A percentile compares a stretch with the other conserved stretches of the same genome.
Evolutionary conservation across 1,284 basidiomycete genomes (phyloP).

Genomic region (Cutaneotrichosporon dermatis): DNA sequence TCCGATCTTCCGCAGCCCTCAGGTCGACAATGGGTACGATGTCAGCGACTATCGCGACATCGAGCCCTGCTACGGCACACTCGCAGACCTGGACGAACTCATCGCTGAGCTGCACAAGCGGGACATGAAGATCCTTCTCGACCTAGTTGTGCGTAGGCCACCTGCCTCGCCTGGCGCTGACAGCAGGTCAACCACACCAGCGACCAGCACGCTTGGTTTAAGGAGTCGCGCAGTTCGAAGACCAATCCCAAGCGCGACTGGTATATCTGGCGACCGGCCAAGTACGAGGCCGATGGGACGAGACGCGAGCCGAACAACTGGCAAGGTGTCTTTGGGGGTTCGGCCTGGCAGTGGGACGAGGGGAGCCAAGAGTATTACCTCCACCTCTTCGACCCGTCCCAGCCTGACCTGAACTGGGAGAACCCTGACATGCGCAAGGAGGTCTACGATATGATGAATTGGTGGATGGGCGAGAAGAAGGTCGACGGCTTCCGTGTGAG

Average conservation of each 20-base stretch:
- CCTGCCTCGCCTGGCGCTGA: slow-evolving; percentile 41
- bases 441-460: slow-evolving; percentile 49
- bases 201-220: slow-evolving; percentile 51
- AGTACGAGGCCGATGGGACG: slow-evolving; percentile 34
- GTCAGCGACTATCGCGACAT: slow-evolving; percentile 49
- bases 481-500: too few species aligned
- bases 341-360: slow-evolving; percentile 52
- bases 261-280: slow-evolving; percentile 50
- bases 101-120: slow-evolving; percentile 43
- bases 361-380: slow-evolving; percentile 51
- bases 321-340: slow-evolving; percentile 48
- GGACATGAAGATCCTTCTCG: slow-evolving; percentile 50
- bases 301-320: slow-evolving; percentile 51
- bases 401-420: slow-evolving; percentile 48
- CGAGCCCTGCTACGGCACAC: slow-evolving; percentile 49
- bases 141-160: slow-evolving; percentile 45
- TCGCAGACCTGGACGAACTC: slow-evolving; percentile 49
- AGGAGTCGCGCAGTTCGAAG: slow-evolving; percentile 45
- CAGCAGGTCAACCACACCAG: slow-evolving; percentile 52
- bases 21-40: slow-evolving; percentile 44
- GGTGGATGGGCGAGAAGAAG: slow-evolving; percentile 45
- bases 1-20: slow-evolving; percentile 38
- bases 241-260: slow-evolving; percentile 50
- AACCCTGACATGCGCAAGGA: slow-evolving; percentile 40
- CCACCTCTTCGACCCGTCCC: slow-evolving; percentile 41